A percentile compares a stretch with the other conserved stretches of the same genome.
Conservation (phyloP, 2,329 filamentous ascomycete genomes). For the Beauveria brongniartii region DNA sequence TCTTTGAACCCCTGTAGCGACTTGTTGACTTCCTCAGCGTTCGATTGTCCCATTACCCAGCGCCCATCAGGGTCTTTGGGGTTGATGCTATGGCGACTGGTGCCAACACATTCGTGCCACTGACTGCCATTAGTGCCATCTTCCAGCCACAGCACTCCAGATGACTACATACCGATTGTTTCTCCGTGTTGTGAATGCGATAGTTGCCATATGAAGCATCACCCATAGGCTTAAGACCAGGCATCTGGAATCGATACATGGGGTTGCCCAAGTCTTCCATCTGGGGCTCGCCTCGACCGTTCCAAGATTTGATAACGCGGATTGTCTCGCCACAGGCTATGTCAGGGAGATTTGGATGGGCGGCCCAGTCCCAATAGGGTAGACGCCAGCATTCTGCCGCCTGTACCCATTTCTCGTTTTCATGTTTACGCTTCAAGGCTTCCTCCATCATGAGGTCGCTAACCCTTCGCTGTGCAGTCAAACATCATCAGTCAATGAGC, state of each 20-base stretch:
- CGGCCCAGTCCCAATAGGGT: conserved; percentile 29
- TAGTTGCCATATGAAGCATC: neutral
- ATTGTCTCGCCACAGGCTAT: conserved; percentile 14
- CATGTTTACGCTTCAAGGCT: neutral
- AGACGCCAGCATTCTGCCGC: conserved; percentile 23
- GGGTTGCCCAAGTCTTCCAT: conserved; percentile 6
- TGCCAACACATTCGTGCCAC: neutral
- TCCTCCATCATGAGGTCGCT: neutral
- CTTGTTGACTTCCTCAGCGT: neutral
- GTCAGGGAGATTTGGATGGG: neutral
- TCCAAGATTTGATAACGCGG: conserved; percentile 11
- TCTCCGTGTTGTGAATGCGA: neutral
- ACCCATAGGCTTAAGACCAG: conserved; percentile 11
- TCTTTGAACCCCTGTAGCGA: neutral
- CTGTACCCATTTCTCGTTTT: conserved; percentile 17
- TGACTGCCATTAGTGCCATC: neutral
- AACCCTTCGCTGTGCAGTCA: neutral
- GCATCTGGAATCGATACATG: conserved; percentile 15
- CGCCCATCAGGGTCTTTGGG: neutral
- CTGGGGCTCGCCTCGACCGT: conserved; percentile 9
- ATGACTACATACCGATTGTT: neutral
- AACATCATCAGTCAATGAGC: neutral
- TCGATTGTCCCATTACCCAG: neutral
- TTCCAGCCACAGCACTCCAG: neutral
- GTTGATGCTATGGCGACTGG: neutral